Evolutionary conservation across 179 eudicot species (phyloP), one percentile per base, ranked within the genome.

Genomic region (Spinacia oleracea): DNA sequence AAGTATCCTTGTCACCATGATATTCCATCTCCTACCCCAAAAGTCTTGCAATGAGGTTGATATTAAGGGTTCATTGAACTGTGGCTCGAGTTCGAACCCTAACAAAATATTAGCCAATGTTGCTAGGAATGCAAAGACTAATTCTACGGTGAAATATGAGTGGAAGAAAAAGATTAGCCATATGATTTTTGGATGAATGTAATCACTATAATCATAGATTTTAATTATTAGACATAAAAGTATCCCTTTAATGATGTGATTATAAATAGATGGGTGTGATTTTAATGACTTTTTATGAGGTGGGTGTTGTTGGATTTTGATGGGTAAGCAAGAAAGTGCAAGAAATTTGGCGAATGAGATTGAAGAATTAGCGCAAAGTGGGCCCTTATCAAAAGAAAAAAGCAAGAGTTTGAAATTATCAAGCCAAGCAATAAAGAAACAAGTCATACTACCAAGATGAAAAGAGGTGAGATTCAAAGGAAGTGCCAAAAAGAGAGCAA

Each of bases 11-110:
- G 90, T 88, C 12, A 91, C 97, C 84, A 87, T 84, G 21, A 92
- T 85, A 74, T 92, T 92, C 95, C 97, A 92, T 46, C 92, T 75
- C 31, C 79, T 78, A 0, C 93, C 92, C 97, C 95, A 92, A 66
- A 92, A 92, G 42, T 91, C 90, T 68, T 88, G 97, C 7, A 91
- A 85, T 4, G 95, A 91, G 5, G 90, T 87, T 0, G 94, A 80
- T 7, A 88, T 27, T 21, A 89, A 84, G 1, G 97, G 96, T 68
- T 90, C 89, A 55, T 91, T 75, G 70, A 87, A 91, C 53, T 86
- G 89, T 2, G 96, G 88, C 78, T 90, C 93, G 9, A 91, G 58
- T 35, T 91, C 90, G 14, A 86, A 51, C 4, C 84, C 88, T 4
- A 81, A 69, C 9, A 81, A 38, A 42, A 80, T 31, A 21, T 75